Evolutionary conservation across 805 yeast genomes (phyloP), one percentile per base, ranked within the genome.

Genomic region (Diddensiella santjacobensis): DNA sequence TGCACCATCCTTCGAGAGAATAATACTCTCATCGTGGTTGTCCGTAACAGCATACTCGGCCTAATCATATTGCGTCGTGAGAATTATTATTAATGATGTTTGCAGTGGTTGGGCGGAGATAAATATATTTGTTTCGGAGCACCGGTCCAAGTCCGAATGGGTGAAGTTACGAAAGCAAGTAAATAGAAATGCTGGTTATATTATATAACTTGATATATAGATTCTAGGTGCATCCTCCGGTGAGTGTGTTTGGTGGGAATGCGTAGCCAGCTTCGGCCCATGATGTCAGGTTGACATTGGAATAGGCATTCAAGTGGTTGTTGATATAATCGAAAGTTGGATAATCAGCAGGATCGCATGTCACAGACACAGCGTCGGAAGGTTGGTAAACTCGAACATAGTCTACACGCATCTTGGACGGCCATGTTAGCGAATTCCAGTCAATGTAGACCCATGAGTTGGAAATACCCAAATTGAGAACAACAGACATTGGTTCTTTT

Each of bases 301-400:
- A 50, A 64, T 91, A 91, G 1, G 93, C 93, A 41, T 72, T 72
- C 46, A 70, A 62, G 65, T 91, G 98, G 23, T 63, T 60, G 43
- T 79, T 66, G 58, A 91, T 91, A 71, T 91, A 91, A 59, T 87
- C 89, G 55, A 73, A 71, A 0, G 98, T 93, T 47, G 98, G 98
- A 62, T 74, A 81, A 61, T 79, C 95, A 0, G 59, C 69, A 0
- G 99, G 98, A 62, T 90, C 97, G 70, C 98, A 91, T 0, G 93
- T 83, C 19, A 84, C 48, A 42, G 79, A 76, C 24, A 73, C 66
- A 8, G 73, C 67, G 57, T 79, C 81, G 31, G 71, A 61, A 1
- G 96, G 96, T 70, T 91, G 99, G 67, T 93, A 91, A n/a, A 91
- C 62, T 59, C 99, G 80, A 29, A 91, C 95, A 59, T 84, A 87